A percentile compares a stretch with the other conserved stretches of the same genome.
phyloP scores from a whole-genome alignment of 2,329 filamentous ascomycete species.

The Phialophora tarda region DNA sequence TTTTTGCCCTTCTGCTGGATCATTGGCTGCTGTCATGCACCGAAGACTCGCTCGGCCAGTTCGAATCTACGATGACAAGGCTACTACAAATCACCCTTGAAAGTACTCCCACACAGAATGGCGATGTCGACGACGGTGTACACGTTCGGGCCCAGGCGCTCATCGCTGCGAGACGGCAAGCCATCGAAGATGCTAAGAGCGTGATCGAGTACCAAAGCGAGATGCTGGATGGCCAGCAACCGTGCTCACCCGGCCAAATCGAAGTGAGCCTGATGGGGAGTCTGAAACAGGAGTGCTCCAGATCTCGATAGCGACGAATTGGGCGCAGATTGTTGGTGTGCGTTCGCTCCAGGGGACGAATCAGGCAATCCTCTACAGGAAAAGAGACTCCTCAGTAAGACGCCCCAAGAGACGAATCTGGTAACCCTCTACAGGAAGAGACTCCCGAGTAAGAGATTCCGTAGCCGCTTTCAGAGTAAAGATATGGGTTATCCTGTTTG shows the following conservation, averaged over 20 bases:
- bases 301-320: neutral
- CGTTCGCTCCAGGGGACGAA: neutral
- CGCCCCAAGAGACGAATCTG: no score
- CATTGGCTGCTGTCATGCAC: neutral
- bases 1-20: neutral
- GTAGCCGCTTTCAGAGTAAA: neutral
- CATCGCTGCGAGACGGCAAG: neutral
- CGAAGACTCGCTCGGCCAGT: neutral
- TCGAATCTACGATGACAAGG: neutral
- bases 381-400: neutral
- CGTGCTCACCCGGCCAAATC: neutral
- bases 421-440: no score
- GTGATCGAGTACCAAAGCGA: neutral
- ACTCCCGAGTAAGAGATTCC: neutral
- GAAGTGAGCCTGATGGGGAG: neutral
- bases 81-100: neutral
- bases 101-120: neutral
- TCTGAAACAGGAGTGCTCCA: neutral
- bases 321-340: neutral
- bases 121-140: neutral
- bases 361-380: neutral
- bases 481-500: neutral
- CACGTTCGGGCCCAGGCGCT: neutral
- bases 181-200: neutral
- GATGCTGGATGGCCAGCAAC: neutral